Percentiles rank a stretch among this genome's conserved stretches.
Conservation (phyloP, 129 eudicot genomes). For the Smallanthus sonchifolius region DNA sequence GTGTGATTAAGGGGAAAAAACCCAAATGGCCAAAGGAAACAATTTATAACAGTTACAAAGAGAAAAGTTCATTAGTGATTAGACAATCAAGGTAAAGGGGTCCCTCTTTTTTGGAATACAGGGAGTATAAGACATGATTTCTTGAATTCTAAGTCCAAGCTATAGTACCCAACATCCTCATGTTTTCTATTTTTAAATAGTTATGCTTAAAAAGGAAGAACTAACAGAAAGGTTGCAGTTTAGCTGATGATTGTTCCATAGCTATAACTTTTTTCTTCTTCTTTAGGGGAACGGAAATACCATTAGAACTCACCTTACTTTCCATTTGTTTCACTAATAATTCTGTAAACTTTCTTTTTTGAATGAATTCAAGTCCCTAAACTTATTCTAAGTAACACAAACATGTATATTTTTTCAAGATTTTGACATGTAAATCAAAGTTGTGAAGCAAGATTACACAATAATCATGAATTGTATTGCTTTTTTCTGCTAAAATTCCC, state of each 20-base stretch:
- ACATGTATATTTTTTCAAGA: background rate
- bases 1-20: background rate
- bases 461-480: background rate
- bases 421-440: background rate
- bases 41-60: background rate
- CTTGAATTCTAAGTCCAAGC: background rate
- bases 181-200: no score
- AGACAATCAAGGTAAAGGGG: background rate
- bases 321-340: background rate
- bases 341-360: background rate
- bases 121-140: background rate
- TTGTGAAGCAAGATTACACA: background rate
- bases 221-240: background rate
- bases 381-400: background rate
- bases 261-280: background rate
- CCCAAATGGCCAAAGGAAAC: background rate
- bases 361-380: background rate
- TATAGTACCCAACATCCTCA: background rate
- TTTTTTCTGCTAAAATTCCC: background rate
- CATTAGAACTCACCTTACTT: background rate
- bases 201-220: background rate
- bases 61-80: no score
- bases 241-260: background rate
- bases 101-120: background rate
- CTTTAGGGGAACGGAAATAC: background rate